Conservation (phyloP, 1,284 basidiomycete genomes). For the Trichosporon sp. region DNA sequence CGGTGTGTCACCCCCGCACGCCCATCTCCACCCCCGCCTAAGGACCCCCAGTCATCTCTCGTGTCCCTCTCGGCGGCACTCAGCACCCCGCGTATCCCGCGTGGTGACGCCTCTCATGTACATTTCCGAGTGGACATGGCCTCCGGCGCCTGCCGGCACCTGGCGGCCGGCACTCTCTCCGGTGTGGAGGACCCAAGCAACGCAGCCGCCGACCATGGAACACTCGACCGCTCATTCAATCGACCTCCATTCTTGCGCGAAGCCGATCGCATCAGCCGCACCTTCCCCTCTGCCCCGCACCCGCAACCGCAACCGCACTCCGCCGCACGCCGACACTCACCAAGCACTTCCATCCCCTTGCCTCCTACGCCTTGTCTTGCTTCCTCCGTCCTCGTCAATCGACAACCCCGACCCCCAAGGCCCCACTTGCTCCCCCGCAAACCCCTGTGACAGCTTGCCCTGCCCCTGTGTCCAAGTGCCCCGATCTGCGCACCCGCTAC, state of each 20-base stretch:
- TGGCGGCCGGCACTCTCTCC: neutral
- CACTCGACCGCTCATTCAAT: neutral
- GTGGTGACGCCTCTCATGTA: slow-evolving; percentile 6
- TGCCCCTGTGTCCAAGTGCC: slow-evolving; percentile 11
- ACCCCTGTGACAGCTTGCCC: slow-evolving; percentile 5
- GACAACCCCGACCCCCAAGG: neutral
- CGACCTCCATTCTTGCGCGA: neutral
- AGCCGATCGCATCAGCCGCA: neutral
- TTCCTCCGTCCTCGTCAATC: neutral
- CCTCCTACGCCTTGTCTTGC: slow-evolving; percentile 1
- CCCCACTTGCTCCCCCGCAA: slow-evolving; percentile 10
- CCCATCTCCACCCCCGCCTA: neutral
- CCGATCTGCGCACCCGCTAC: neutral
- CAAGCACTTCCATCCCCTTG: slow-evolving; percentile 3
- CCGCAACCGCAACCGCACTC: neutral
- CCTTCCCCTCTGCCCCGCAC: neutral
- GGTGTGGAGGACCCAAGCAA: neutral
- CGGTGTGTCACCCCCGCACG: slow-evolving; percentile 9
- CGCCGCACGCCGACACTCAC: slow-evolving; percentile 7
- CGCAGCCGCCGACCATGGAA: slow-evolving; percentile 8
- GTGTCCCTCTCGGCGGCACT: neutral
- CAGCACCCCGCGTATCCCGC: neutral
- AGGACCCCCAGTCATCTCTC: neutral
- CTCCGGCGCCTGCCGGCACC: neutral
- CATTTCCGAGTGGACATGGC: slow-evolving; percentile 2